Conservation (phyloP, 345 rosid genomes). For the Gossypium sturtianum region DNA sequence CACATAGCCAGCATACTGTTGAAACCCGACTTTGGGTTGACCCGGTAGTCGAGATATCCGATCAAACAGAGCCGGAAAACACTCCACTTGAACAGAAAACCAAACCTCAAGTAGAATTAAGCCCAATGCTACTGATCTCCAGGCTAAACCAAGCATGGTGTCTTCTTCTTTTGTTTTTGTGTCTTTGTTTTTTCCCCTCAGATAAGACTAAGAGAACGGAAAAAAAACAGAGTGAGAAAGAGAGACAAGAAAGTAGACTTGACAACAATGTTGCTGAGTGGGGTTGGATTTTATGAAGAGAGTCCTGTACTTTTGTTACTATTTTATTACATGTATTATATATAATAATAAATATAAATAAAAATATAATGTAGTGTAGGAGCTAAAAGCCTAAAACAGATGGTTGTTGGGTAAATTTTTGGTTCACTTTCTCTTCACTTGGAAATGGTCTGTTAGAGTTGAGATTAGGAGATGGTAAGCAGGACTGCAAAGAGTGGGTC, state of each 20-base stretch:
- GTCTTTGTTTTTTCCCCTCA: not conserved
- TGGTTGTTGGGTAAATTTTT: not conserved
- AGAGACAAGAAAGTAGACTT: constrained; percentile 5
- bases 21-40: constrained; percentile 72
- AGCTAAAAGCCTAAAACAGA: constrained; percentile 23
- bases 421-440: not conserved
- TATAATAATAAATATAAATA: not conserved
- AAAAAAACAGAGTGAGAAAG: constrained; percentile 22
- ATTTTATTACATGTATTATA: not conserved
- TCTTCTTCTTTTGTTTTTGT: constrained; percentile 1
- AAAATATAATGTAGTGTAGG: not conserved
- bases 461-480: constrained; percentile 4
- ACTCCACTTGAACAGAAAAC: constrained; percentile 22
- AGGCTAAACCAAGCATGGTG: constrained; percentile 23
- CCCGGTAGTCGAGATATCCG: constrained; percentile 60
- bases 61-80: constrained; percentile 37
- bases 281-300: constrained; percentile 29
- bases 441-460: not conserved
- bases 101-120: constrained; percentile 30
- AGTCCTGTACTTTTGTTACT: not conserved
- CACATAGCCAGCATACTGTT: constrained; percentile 86
- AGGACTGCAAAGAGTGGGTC: constrained; percentile 1
- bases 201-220: constrained; percentile 7
- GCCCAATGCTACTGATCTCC: constrained; percentile 35
- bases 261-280: constrained; percentile 9